Base-by-base conservation (phyloP, 257 asterid genomes). In the Ophiorrhiza pumila region DNA sequence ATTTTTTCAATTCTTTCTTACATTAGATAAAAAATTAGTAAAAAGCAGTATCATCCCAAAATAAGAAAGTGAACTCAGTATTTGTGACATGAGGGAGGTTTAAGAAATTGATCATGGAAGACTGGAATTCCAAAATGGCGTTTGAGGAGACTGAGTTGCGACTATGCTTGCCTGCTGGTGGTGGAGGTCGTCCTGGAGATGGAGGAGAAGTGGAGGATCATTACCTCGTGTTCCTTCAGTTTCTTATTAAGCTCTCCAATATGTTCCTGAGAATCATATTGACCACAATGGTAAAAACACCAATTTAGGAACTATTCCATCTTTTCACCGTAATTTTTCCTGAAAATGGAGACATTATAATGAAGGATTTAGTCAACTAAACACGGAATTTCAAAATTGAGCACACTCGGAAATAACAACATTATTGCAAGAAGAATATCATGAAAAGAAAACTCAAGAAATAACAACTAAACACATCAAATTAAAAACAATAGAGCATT, bases 261-360 rank as follows among this genome's bases (percentile, higher is more conserved):
- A 71, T 94, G 80, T 42, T 88, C 83, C 59, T 71, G 81, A 15
- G 96, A 88, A 81, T 94, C 97, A 73, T 94, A 94, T 80, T 89
- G 91, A 59, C 98, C 98, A 58, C 90, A 82, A 73, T 94, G 95
- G 85, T 94, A 94, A 83, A 91, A 94, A 69, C 98, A 94, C 78
- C 97, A 83, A 7, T 83, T 67, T 27, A 94, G 84, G 83, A 94
- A 94, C 79, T 94, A 83, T 65, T 94, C 96, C 91, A 94, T 94
- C 85, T 91, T 94, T 80, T 91, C 98, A 55, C 86, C 85, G 68
- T 97, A 94, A 75, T 91, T 94, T 81, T 88, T 97, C 84, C 98
- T 94, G 86, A n/a, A 20, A 70, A 60, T 13, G 32, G 57, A 42
- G 25, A 31, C 68, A 31, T 34, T 62, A 42, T 46, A n/a, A n/a